Evolutionary conservation across 2,329 filamentous ascomycete species (phyloP).

Genomic region (Venturia effusa): DNA sequence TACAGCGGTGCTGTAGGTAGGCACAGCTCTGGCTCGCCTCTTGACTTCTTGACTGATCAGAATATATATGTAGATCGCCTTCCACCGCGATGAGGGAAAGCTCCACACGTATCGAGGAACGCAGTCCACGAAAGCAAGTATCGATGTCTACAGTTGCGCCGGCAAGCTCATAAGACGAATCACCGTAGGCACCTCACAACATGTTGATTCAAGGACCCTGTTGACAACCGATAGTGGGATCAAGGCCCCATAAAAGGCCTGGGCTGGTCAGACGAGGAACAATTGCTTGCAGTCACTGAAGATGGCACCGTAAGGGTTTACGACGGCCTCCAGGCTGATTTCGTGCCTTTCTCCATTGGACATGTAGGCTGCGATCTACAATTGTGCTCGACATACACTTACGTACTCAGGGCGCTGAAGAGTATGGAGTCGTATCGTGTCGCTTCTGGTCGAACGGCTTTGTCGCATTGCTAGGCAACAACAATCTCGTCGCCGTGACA

Average conservation of each 20-base stretch:
- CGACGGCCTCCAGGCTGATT: conserved; percentile 85
- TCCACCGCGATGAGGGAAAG: conserved; percentile 83
- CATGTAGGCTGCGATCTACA: conserved; percentile 39
- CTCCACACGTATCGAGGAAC: conserved; percentile 66
- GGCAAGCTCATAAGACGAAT: conserved; percentile 80
- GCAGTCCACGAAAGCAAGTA: conserved; percentile 64
- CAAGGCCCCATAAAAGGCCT: conserved; percentile 77
- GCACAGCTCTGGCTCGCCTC: conserved; percentile 14
- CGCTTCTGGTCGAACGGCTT: conserved; percentile 89
- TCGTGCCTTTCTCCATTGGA: conserved; percentile 85
- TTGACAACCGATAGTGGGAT: conserved; percentile 55
- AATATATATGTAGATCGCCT: conserved; percentile 45
- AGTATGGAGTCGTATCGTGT: conserved; percentile 78
- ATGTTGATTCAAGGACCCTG: conserved; percentile 12
- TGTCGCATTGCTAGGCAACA: conserved; percentile 82
- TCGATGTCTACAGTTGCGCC: conserved; percentile 89
- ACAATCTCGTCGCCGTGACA: conserved; percentile 74
- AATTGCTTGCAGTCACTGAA: conserved; percentile 73
- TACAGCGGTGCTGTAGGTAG: conserved; percentile 89
- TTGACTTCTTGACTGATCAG: neutral
- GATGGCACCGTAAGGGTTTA: conserved; percentile 89
- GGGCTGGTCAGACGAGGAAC: conserved; percentile 95
- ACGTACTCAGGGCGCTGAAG: conserved; percentile 58
- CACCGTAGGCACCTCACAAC: conserved; percentile 34
- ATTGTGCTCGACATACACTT: neutral